Evolutionary conservation across 2,329 filamentous ascomycete genomes (phyloP).

Genomic region (Teratosphaeria nubilosa): DNA sequence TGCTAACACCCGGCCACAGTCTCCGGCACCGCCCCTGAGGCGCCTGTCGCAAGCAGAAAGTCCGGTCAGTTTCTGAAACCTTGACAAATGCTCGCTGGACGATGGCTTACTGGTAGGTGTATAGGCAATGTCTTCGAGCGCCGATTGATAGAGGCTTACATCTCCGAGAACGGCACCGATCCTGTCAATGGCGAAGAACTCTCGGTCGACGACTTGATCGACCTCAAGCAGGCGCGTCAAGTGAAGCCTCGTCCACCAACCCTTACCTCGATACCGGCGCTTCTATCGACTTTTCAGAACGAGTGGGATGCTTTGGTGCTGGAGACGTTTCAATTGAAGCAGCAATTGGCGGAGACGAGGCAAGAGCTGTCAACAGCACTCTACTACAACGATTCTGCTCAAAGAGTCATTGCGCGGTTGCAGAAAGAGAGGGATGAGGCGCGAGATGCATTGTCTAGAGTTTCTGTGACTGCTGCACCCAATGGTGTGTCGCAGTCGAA

Average conservation of each 20-base stretch:
- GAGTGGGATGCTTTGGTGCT: conserved; percentile 94
- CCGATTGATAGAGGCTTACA: conserved; percentile 88
- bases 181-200: conserved; percentile 82
- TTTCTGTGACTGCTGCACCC: conserved; percentile 56
- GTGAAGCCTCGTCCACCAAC: conserved; percentile 85
- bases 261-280: conserved; percentile 88
- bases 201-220: conserved; percentile 71
- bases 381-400: conserved; percentile 96
- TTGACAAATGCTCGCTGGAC: conserved; percentile 14
- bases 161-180: conserved; percentile 85
- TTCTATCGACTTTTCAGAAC: conserved; percentile 91
- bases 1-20: conserved; percentile 45
- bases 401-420: conserved; percentile 83
- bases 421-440: conserved; percentile 90
- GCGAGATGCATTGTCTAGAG: conserved; percentile 73
- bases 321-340: conserved; percentile 82
- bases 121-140: conserved; percentile 85
- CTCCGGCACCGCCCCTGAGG: conserved; percentile 90
- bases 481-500: conserved; percentile 38
- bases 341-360: conserved; percentile 78
- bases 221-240: conserved; percentile 71
- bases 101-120: conserved; percentile 22
- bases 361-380: conserved; percentile 89
- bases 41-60: conserved; percentile 89
- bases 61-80: conserved; percentile 52